These are phyloP conservation scores for Verbascum thapsus DNA, from an alignment of 257 asterid genomes.

Conservation along the genomic window DNA sequence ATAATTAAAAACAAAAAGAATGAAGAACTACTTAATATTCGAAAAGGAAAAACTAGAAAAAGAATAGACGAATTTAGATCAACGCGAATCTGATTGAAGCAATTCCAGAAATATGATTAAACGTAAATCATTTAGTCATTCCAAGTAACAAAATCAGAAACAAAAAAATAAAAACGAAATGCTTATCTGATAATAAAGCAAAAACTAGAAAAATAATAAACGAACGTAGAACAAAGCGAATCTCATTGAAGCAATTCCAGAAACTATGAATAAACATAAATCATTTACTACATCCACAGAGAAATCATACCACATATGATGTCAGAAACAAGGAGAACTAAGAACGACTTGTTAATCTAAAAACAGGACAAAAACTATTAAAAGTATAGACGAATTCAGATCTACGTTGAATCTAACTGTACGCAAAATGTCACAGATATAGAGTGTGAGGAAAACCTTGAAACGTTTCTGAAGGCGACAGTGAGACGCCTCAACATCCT, in stretches of 20 bases:
- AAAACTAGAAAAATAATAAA: no score
- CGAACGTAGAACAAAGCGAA: no score
- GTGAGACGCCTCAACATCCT: conserved; percentile 74
- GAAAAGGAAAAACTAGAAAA: neutral
- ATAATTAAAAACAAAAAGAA: neutral
- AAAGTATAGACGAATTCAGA: conserved; percentile 6
- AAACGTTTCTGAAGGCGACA: conserved; percentile 77
- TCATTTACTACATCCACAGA: conserved; percentile 10
- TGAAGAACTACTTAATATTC: neutral
- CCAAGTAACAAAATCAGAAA: no score
- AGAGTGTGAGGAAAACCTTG: conserved; percentile 51
- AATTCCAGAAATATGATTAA: no score
- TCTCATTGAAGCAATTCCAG: no score
- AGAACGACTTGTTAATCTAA: neutral
- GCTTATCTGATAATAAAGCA: no score
- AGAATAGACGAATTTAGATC: conserved; percentile 14
- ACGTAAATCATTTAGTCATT: no score
- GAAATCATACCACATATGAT: conserved; percentile 12
- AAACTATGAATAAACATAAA: neutral
- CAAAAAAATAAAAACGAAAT: no score
- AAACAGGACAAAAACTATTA: neutral
- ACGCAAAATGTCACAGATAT: neutral
- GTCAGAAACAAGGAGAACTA: neutral
- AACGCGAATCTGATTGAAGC: neutral
- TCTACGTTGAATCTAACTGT: neutral